phyloP scores from a whole-genome alignment of 495 filamentous ascomycete species.

The Penicillium cinerascens region DNA sequence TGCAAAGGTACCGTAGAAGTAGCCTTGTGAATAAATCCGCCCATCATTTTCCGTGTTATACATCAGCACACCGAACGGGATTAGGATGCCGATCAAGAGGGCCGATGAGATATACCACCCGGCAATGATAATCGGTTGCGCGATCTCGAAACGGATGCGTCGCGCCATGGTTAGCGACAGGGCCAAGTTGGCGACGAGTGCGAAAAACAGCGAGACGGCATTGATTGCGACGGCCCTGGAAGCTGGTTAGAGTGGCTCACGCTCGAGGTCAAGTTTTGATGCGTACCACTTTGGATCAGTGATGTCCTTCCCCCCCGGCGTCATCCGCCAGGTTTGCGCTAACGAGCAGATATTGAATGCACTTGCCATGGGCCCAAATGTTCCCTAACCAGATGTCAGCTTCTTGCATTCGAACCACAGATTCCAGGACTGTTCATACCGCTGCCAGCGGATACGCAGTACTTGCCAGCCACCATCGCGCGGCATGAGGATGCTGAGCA shows the following conservation, averaged over 20 bases:
- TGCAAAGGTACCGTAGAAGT: conserved; percentile 77
- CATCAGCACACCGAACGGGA: conserved; percentile 35
- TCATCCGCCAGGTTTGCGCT: conserved; percentile 67
- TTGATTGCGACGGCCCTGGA: conserved; percentile 67
- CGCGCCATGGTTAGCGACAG: conserved; percentile 74
- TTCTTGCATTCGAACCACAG: background rate
- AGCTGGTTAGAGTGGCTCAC: background rate
- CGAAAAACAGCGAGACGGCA: conserved; percentile 65
- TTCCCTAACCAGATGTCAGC: conserved; percentile 43
- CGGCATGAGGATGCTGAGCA: conserved; percentile 17
- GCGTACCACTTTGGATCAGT: conserved; percentile 67
- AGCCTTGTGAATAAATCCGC: conserved; percentile 56
- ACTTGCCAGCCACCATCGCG: conserved; percentile 82
- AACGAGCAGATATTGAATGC: conserved; percentile 79
- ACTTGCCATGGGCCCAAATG: conserved; percentile 79
- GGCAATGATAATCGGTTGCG: conserved; percentile 63
- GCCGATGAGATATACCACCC: conserved; percentile 67
- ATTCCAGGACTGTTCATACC: conserved; percentile 16
- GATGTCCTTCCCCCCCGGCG: conserved; percentile 51
- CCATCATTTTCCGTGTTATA: conserved; percentile 15
- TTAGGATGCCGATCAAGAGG: conserved; percentile 58
- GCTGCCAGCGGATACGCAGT: conserved; percentile 79
- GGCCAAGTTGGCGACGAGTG: conserved; percentile 66
- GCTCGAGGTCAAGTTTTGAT: background rate
- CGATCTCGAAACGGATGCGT: conserved; percentile 50